Conservation (phyloP, 2,329 filamentous ascomycete genomes). For the Cytospora mali region DNA sequence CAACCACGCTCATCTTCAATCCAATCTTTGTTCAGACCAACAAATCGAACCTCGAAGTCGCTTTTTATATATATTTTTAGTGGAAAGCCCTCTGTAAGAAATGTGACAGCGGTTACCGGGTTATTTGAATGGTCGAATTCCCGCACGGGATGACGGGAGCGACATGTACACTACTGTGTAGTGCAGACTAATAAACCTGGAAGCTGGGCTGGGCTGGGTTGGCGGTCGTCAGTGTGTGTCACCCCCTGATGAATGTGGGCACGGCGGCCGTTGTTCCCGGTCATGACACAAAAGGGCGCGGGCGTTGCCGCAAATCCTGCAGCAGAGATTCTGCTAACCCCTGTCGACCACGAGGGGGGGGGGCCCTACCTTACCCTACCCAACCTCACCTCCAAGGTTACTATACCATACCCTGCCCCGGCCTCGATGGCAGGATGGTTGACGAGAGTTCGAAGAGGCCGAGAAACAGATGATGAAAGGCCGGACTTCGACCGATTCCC, state of each 20-base stretch:
- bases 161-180: not conserved
- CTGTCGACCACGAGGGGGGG: slow-evolving; percentile 24
- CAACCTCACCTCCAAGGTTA: not conserved
- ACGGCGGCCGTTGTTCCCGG: slow-evolving; percentile 17
- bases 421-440: not conserved
- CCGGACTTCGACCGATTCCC: slow-evolving; percentile 20
- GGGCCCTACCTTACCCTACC: not conserved
- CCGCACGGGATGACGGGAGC: not conserved
- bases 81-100: too few relatives aligned
- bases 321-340: slow-evolving; percentile 24
- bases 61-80: not conserved
- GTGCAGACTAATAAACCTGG: not conserved
- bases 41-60: not conserved
- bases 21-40: not conserved
- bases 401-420: not conserved
- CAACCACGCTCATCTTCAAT: not conserved
- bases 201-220: not conserved
- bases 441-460: slow-evolving; percentile 1
- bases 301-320: slow-evolving; percentile 27
- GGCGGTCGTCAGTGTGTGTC: slow-evolving; percentile 9
- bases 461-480: slow-evolving; percentile 5
- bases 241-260: slow-evolving; percentile 26
- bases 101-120: not conserved
- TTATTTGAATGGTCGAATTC: not conserved
- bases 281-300: slow-evolving; percentile 25